These are phyloP conservation scores for Kokia cookei DNA, from an alignment of 441 rosid species.

Conservation along the genomic window DNA sequence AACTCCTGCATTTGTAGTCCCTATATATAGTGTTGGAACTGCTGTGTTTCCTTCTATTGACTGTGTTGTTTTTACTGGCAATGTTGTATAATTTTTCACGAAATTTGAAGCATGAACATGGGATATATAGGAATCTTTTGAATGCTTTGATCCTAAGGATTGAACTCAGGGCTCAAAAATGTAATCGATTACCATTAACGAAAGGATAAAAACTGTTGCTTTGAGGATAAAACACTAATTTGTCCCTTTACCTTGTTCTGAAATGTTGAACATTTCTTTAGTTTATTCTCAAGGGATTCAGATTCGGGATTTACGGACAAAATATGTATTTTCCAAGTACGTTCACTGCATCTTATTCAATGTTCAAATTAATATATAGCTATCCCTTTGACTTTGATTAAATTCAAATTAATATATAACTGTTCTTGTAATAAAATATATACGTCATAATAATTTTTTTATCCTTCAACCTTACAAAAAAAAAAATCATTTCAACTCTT, in stretches of 20 bases:
- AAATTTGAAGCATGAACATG: slow-evolving; percentile 16
- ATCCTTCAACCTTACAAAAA: too few relatives aligned
- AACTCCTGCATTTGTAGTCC: background rate
- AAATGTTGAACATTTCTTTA: background rate
- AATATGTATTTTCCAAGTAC: too few relatives aligned
- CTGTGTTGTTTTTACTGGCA: background rate
- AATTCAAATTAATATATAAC: too few relatives aligned
- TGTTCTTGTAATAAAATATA: too few relatives aligned
- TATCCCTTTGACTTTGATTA: too few relatives aligned
- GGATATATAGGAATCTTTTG: background rate
- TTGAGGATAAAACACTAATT: background rate
- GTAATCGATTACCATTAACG: background rate
- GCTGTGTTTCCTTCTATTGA: background rate
- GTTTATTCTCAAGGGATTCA: background rate
- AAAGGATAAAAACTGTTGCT: background rate
- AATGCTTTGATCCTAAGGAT: background rate
- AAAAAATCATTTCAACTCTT: too few relatives aligned
- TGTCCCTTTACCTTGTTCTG: background rate
- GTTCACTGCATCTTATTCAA: too few relatives aligned
- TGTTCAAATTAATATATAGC: too few relatives aligned
- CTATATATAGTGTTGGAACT: background rate
- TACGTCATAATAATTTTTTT: too few relatives aligned
- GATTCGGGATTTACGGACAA: background rate
- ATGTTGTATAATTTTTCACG: background rate
- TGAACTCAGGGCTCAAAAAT: background rate